phyloP scores from a whole-genome alignment of 495 filamentous ascomycete genomes.

The Melanomma pulvis-pyrius region DNA sequence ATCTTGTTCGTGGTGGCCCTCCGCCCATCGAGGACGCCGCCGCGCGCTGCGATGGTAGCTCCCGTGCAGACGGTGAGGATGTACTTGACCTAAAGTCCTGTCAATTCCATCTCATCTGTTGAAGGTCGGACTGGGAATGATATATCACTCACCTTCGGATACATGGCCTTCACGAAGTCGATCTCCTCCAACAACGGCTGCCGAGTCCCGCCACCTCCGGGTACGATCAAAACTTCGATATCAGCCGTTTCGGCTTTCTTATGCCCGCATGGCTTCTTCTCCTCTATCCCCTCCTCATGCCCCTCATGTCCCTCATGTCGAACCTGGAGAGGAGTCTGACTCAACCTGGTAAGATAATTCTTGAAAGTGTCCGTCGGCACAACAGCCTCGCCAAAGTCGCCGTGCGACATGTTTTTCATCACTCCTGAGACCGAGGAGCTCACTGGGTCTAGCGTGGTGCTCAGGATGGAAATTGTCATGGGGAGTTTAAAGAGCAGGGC shows the following conservation, averaged over 20 bases:
- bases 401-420: slow-evolving; percentile 27
- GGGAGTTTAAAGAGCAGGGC: slow-evolving; percentile 45
- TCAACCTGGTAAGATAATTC: slow-evolving; percentile 38
- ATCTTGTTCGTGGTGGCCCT: slow-evolving; percentile 36
- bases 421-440: slow-evolving; percentile 39
- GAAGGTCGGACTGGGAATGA: neutral
- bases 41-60: slow-evolving; percentile 21
- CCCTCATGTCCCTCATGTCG: slow-evolving; percentile 38
- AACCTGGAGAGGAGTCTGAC: slow-evolving; percentile 43
- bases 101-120: neutral
- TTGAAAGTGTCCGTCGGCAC: slow-evolving; percentile 66
- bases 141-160: slow-evolving; percentile 49
- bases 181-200: slow-evolving; percentile 17
- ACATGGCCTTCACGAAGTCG: slow-evolving; percentile 51
- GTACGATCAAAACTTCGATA: slow-evolving; percentile 30
- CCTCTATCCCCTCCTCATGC: slow-evolving; percentile 34
- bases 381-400: slow-evolving; percentile 50
- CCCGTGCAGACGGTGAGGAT: slow-evolving; percentile 44
- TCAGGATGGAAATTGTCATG: slow-evolving; percentile 51
- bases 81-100: slow-evolving; percentile 42
- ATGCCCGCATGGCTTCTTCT: slow-evolving; percentile 34
- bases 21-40: slow-evolving; percentile 30
- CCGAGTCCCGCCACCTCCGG: slow-evolving; percentile 24
- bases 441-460: slow-evolving; percentile 56
- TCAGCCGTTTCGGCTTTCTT: slow-evolving; percentile 37